Conservation (phyloP, 495 filamentous ascomycete species). For the Poronia punctata region DNA sequence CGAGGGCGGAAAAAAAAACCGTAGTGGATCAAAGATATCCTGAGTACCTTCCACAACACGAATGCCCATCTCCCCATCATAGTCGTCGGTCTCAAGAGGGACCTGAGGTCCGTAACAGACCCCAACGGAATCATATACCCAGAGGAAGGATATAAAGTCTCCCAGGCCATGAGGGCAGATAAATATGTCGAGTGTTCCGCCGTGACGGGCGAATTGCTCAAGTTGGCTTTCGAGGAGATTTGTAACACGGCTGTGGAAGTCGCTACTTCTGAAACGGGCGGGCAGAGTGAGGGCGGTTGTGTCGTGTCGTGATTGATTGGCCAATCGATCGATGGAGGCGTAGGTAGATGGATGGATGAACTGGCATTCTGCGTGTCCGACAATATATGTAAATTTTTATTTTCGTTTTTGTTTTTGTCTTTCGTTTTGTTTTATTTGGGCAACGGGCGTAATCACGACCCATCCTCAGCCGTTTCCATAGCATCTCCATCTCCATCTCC, state of each 20-base stretch:
- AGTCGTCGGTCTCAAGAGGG: constrained; percentile 75
- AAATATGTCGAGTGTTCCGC: constrained; percentile 88
- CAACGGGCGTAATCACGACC: too few relatives aligned
- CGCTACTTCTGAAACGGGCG: constrained; percentile 34
- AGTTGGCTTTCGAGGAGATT: constrained; percentile 70
- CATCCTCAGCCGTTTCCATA: constrained; percentile 27
- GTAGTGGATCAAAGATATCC: constrained; percentile 65
- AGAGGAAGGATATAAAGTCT: constrained; percentile 64
- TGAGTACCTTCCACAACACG: constrained; percentile 51
- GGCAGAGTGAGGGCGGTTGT: constrained; percentile 40
- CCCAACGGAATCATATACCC: constrained; percentile 65
- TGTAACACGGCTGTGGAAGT: constrained; percentile 61
- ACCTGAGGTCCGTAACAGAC: constrained; percentile 58
- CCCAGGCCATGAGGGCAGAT: constrained; percentile 78
- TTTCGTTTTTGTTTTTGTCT: constrained; percentile 1
- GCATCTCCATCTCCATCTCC: constrained; percentile 17
- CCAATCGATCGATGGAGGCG: neutral
- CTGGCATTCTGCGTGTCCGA: neutral
- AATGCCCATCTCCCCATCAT: constrained; percentile 60
- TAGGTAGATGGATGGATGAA: neutral
- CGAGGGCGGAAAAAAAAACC: neutral
- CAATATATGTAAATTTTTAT: neutral
- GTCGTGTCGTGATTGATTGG: constrained; percentile 22
- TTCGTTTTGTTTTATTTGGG: too few relatives aligned
- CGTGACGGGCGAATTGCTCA: constrained; percentile 71